Conservation (phyloP, 108 stramenopile genomes). For the Pseudonitzschia delicatissima region DNA sequence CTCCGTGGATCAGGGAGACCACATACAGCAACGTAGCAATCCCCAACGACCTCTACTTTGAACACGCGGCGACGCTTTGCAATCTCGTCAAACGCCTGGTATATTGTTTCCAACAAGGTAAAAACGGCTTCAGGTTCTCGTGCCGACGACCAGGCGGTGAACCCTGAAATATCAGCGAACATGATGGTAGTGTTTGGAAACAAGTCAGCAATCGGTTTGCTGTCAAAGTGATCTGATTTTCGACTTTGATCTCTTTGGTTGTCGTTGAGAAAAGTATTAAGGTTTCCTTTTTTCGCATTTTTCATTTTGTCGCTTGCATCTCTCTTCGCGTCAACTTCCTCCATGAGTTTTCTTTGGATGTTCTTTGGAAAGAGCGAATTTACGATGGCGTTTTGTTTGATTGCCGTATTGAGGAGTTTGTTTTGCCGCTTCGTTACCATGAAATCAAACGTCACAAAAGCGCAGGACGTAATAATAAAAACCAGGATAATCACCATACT, state of each 20-base stretch:
- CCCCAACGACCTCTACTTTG: conserved; percentile 44
- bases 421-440: background rate
- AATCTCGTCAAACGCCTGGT: conserved; percentile 8
- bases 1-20: conserved; percentile 22
- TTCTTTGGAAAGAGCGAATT: conserved; percentile 26
- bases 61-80: conserved; percentile 10
- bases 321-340: background rate
- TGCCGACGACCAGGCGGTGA: conserved; percentile 18
- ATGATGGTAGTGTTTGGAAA: conserved; percentile 26
- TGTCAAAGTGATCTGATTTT: background rate
- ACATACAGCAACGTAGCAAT: conserved; percentile 51
- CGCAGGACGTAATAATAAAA: background rate
- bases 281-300: background rate
- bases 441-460: conserved; percentile 4
- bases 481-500: background rate
- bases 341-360: conserved; percentile 9
- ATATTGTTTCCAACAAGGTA: conserved; percentile 8
- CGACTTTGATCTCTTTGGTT: background rate
- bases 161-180: conserved; percentile 28
- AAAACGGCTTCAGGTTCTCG: conserved; percentile 15
- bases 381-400: conserved; percentile 21
- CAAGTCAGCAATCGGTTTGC: conserved; percentile 26
- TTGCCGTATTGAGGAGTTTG: conserved; percentile 4
- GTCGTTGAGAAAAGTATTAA: background rate
- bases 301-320: too few species aligned